Percentiles rank a stretch among this genome's conserved stretches.
Evolutionary conservation across 208 protist species (phyloP).

Genomic region (Leishmania turanica): DNA sequence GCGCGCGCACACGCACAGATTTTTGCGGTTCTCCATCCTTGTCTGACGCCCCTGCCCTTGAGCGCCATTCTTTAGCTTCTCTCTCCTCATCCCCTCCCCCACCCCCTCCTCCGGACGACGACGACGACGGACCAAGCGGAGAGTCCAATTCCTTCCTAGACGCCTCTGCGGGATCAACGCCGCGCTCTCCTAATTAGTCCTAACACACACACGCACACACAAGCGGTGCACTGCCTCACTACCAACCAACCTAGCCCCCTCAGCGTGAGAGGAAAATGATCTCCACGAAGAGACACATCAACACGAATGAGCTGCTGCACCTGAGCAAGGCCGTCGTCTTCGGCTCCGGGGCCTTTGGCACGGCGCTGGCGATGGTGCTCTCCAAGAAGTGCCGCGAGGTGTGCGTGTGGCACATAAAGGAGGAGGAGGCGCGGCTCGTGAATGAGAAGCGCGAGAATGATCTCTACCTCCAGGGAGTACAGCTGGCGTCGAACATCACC

Average conservation of each 20-base stretch:
- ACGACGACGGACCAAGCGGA: neutral
- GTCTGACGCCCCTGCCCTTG: neutral
- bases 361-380: slow-evolving; percentile 66
- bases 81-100: neutral
- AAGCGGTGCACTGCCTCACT: neutral
- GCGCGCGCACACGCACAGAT: neutral
- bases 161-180: too few relatives aligned
- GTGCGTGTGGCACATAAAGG: slow-evolving; percentile 78
- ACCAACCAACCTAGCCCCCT: neutral
- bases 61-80: neutral
- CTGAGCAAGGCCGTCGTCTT: slow-evolving; percentile 73
- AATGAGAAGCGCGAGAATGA: slow-evolving; percentile 80
- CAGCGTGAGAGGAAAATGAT: neutral
- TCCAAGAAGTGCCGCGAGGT: slow-evolving; percentile 72
- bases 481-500: slow-evolving; percentile 61
- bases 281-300: slow-evolving; percentile 9
- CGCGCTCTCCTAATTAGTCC: too few relatives aligned
- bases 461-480: slow-evolving; percentile 71
- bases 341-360: slow-evolving; percentile 88
- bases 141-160: neutral
- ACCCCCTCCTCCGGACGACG: neutral
- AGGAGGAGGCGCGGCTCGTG: slow-evolving; percentile 57
- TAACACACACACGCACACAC: neutral
- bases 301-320: slow-evolving; percentile 41
- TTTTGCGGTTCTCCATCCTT: neutral